Base-by-base conservation (phyloP, 2,329 filamentous ascomycete species). In the Colletotrichum navitas region DNA sequence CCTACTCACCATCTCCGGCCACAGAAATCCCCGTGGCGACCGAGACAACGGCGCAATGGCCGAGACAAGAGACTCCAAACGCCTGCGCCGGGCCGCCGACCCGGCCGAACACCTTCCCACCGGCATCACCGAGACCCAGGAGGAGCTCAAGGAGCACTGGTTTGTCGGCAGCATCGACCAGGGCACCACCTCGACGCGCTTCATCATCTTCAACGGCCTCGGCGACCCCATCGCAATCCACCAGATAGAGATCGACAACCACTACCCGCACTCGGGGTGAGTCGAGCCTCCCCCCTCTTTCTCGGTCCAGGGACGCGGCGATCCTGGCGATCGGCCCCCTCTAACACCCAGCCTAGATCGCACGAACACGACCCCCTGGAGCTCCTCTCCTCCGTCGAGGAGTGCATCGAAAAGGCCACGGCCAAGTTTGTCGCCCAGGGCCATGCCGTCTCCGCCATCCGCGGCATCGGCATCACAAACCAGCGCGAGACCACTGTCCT, bases 131-230 rank as follows among this genome's bases (percentile, higher is more conserved):
- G 76, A 78, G 64, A 82, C 80, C 1, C 77, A 77, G 21, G 77
- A 79, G 18, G 78, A 81, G 72, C 74, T 76, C 52, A 68, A 74
- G 58, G 73, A 78, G 59, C 76, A 91, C 68, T 89, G 89, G 83
- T 97, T 93, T 78, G 91, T 97, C 72, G 94, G 94, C 72, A 93
- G 93, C 76, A 95, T 97, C 79, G 94, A 97, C 79, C 94, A 97
- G 78, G 94, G 94, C 70, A 97, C 94, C 16, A 97, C 94, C 41
- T 95, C 93, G 71, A 93, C 94, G 43, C 89, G 94, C 47, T 97
- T 97, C 82, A 88, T 97, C 76, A 95, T 98, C 79, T 97, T 97
- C 83, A 91, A 97, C 81, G 90, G 90, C 74, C 84, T 88, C 52
- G 94, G 94, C 66, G 90, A 92, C 71, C 93, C 93, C 5, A 88